phyloP scores from a whole-genome alignment of 352 stramenopile species.

The Phytophthora pluvialis region DNA sequence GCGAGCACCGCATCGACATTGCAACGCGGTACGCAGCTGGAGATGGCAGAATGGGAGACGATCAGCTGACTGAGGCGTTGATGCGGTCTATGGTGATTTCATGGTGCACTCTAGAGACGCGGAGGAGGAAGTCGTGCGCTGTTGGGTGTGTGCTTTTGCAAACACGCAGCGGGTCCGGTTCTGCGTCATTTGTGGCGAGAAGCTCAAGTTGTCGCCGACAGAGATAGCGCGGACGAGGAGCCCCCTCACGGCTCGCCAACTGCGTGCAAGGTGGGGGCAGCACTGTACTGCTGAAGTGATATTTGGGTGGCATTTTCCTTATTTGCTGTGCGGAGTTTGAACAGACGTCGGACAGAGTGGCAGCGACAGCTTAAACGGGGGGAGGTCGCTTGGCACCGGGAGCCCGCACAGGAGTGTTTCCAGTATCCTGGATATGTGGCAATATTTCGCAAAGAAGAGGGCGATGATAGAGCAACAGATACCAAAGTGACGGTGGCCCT shows the following conservation, averaged over 20 bases:
- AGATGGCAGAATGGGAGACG: not conserved
- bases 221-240: constrained; percentile 19
- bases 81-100: not conserved
- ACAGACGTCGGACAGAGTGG: constrained; percentile 36
- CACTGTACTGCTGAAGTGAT: not conserved
- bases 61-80: not conserved
- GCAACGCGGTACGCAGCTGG: constrained; percentile 32
- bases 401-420: not conserved
- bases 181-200: constrained; percentile 53
- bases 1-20: constrained; percentile 57
- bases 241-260: constrained; percentile 23
- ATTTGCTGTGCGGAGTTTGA: not conserved
- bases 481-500: not conserved
- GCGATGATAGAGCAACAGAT: not conserved
- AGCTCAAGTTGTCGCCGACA: constrained; percentile 36
- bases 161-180: constrained; percentile 52
- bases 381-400: constrained; percentile 13
- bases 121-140: constrained; percentile 34
- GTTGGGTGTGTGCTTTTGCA: constrained; percentile 48
- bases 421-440: constrained; percentile 22
- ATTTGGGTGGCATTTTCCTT: not conserved
- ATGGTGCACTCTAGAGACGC: constrained; percentile 38
- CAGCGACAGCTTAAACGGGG: constrained; percentile 13
- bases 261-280: constrained; percentile 18
- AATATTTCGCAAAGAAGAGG: constrained; percentile 11